Base-by-base conservation (phyloP, 768 basidiomycete genomes). In the Podaxis pistillaris region DNA sequence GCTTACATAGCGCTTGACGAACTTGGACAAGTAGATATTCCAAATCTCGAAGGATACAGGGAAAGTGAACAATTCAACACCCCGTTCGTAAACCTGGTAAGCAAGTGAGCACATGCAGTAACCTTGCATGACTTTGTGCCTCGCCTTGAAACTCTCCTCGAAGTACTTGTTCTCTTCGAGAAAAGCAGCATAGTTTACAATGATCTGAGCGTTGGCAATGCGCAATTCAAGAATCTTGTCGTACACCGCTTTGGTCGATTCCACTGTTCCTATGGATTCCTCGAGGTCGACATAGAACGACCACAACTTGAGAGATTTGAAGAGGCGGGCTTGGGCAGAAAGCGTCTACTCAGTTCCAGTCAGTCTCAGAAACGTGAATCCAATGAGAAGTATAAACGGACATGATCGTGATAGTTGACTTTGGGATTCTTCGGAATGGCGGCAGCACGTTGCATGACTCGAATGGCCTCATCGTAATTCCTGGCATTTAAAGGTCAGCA, bases 241-340 rank as follows among this genome's bases (percentile, higher is more conserved):
- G 70, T 98, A 98, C 1, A 96, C 93, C 0, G 83, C 84, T 74
- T 98, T 98, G 1, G 96, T 82, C 0, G 90, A 90, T 62, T 96
- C 94, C 17, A 97, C 90, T 0, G 94, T 88, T 1, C 96, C 96
- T 69, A 98, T 93, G 0, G 95, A 96, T 73, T 99, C 97, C 73
- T 98, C 96, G 17, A 98, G 82, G 70, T 99, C 97, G 67, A 96
- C 91, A 71, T 96, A 98, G 79, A 97, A 98, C 0, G 96, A 97
- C 97, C 97, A 99, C 0, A 99, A 83, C 73, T 99, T 99, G 62
- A 99, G 78, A 0, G 95, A 97, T 71, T 99, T 99, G 86, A 99
- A 98, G 50, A 99, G 77, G 24, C 97, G 88, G 3, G 85, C 80
- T 80, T 98, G 97, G 1, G 90, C 90, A 17, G 94, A 80, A 24